phyloP scores from a whole-genome alignment of 1,284 basidiomycete genomes.

The Phaffia rhodozyma region DNA sequence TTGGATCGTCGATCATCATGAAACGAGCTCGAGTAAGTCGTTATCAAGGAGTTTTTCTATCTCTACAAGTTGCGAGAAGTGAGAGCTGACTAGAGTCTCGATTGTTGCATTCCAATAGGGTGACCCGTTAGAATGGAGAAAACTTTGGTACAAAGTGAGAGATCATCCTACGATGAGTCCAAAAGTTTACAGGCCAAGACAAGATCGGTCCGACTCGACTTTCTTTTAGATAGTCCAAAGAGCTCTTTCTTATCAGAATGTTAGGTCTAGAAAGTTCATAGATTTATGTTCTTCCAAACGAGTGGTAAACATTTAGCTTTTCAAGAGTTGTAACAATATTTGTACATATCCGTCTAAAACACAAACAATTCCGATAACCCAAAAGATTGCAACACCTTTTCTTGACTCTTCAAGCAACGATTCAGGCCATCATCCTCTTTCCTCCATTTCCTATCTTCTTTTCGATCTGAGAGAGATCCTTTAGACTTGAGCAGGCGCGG shows the following conservation, averaged over 20 bases:
- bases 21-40: slow-evolving; percentile 25
- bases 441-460: no score
- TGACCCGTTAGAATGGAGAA: slow-evolving; percentile 34
- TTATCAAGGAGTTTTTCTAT: neutral
- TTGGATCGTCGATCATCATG: slow-evolving; percentile 24
- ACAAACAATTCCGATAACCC: no score
- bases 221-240: neutral
- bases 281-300: no score
- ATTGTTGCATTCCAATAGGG: slow-evolving; percentile 20
- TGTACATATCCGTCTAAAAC: no score
- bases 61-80: neutral
- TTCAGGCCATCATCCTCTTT: no score
- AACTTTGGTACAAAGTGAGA: slow-evolving; percentile 23
- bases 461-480: neutral
- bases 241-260: neutral
- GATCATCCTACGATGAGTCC: slow-evolving; percentile 7
- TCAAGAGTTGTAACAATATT: no score
- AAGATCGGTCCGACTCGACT: neutral
- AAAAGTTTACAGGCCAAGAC: slow-evolving; percentile 9
- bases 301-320: no score
- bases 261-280: no score
- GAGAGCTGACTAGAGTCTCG: neutral
- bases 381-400: no score
- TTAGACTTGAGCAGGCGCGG: neutral
- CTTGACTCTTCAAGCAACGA: no score